phyloP scores from a whole-genome alignment of 2,329 filamentous ascomycete species.

The Ceratocystiopsis brevicomis region DNA sequence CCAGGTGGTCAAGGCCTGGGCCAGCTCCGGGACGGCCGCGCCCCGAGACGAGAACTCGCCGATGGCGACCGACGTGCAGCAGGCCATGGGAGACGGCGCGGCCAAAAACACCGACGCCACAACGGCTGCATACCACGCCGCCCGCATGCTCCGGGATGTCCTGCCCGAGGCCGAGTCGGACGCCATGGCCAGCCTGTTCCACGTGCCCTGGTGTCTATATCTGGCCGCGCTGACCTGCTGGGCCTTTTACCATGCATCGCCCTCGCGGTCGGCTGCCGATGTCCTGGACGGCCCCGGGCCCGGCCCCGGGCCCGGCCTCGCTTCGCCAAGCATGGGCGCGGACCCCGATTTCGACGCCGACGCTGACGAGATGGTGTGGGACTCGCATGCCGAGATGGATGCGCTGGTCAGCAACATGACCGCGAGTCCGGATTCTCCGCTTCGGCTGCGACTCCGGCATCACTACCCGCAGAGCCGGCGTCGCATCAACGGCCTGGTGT shows the following conservation, averaged over 20 bases:
- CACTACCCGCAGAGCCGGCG: neutral
- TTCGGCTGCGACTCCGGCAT: neutral
- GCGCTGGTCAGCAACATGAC: constrained; percentile 2
- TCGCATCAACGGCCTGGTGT: constrained; percentile 6
- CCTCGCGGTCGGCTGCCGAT: neutral
- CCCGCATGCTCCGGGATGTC: constrained; percentile 5
- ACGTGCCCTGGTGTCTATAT: constrained; percentile 9
- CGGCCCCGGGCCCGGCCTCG: no score
- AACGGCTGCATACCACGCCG: constrained; percentile 6
- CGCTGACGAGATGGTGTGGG: constrained; percentile 7
- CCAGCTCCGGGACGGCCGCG: neutral
- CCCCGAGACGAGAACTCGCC: neutral
- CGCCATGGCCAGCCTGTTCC: constrained; percentile 7
- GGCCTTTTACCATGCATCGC: constrained; percentile 6
- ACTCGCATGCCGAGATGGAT: constrained; percentile 5
- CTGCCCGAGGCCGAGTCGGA: constrained; percentile 3
- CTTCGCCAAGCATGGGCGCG: neutral
- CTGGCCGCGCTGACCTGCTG: constrained; percentile 8
- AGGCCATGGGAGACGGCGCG: neutral
- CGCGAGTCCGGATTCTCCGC: neutral
- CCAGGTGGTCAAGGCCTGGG: constrained; percentile 7
- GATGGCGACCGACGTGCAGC: neutral
- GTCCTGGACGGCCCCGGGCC: no score
- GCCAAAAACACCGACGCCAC: neutral
- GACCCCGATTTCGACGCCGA: neutral